These are phyloP conservation scores for Malus fusca DNA, from an alignment of 306 rosid species.

Conservation along the genomic window DNA sequence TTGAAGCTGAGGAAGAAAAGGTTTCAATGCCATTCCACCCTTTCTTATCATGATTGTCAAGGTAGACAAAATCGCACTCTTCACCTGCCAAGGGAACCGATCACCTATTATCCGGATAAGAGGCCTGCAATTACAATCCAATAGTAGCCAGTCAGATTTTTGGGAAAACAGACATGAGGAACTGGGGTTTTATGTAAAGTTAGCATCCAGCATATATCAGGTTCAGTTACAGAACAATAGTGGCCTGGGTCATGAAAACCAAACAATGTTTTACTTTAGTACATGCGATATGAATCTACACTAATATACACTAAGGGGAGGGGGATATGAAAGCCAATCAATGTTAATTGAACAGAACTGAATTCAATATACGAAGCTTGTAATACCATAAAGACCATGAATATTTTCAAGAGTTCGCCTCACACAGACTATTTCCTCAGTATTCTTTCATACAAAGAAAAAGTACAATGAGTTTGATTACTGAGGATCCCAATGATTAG, in stretches of 20 bases:
- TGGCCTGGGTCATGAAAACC: neutral
- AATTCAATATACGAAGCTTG: neutral
- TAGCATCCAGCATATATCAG: neutral
- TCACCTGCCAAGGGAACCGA: slow-evolving; percentile 99
- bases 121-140: slow-evolving; percentile 51
- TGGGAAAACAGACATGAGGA: neutral
- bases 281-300: too few species aligned
- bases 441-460: neutral
- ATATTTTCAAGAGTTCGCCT: neutral
- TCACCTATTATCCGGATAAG: slow-evolving; percentile 94
- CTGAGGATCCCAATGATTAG: neutral
- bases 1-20: slow-evolving; percentile 99
- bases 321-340: too few species aligned
- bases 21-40: slow-evolving; percentile 81
- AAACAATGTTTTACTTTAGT: neutral
- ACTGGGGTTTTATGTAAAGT: neutral
- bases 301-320: too few species aligned
- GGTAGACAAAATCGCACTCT: slow-evolving; percentile 94
- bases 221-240: neutral
- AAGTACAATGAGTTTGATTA: neutral
- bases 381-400: neutral
- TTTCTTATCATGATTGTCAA: slow-evolving; percentile 69
- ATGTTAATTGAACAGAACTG: neutral
- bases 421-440: neutral
- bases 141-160: slow-evolving; percentile 31